phyloP scores from a whole-genome alignment of 805 yeast species.

The Yarrowia bubula region DNA sequence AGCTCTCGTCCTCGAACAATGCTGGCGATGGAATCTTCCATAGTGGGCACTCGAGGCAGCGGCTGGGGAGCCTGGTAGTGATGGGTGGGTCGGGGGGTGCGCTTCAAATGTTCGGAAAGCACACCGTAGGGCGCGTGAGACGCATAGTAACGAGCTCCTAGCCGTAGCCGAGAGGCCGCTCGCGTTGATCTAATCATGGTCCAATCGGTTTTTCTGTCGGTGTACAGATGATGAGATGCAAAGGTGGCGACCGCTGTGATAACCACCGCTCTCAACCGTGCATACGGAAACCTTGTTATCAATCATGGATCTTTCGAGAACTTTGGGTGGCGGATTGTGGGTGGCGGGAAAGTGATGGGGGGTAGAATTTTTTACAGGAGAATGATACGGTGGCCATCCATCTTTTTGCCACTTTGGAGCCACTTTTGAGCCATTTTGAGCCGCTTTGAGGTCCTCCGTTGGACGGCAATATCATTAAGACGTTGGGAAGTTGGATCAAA shows the following conservation, averaged over 20 bases:
- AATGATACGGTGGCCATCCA: too few species aligned
- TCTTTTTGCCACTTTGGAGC: too few species aligned
- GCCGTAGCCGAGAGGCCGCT: slow-evolving; percentile 26
- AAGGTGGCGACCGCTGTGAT: slow-evolving; percentile 20
- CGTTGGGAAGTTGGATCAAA: slow-evolving; percentile 13
- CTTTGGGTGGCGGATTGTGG: neutral
- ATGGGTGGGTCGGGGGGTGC: neutral
- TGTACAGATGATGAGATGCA: slow-evolving; percentile 20
- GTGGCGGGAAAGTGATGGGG: neutral
- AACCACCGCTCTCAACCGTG: neutral
- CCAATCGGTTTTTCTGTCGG: neutral
- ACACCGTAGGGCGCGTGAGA: slow-evolving; percentile 17
- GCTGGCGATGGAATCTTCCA: slow-evolving; percentile 14
- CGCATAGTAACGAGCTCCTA: slow-evolving; percentile 21
- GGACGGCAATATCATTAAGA: neutral
- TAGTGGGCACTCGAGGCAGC: neutral
- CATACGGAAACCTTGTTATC: slow-evolving; percentile 16
- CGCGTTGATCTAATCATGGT: slow-evolving; percentile 24
- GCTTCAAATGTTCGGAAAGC: neutral
- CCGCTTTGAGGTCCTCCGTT: neutral
- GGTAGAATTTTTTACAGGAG: too few species aligned
- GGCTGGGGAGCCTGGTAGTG: neutral
- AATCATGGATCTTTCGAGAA: slow-evolving; percentile 4
- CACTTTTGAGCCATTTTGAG: neutral
- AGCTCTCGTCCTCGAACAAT: neutral